Percentiles rank a stretch among this genome's conserved stretches.
These are phyloP conservation scores for Fragaria nilgerrensis DNA, from an alignment of 306 rosid genomes.

Conservation along the genomic window DNA sequence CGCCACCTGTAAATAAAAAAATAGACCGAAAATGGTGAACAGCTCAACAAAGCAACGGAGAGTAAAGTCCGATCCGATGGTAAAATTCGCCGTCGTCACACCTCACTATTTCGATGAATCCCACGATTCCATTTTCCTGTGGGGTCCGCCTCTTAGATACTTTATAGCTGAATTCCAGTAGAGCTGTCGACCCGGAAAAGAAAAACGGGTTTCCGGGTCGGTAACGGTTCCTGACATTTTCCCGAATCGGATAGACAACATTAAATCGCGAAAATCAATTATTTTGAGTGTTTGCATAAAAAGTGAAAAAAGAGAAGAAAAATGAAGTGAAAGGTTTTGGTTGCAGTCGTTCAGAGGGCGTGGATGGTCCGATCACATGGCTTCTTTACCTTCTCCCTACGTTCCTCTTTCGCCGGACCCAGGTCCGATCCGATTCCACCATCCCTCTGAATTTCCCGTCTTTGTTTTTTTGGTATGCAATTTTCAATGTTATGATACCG, in stretches of 20 bases:
- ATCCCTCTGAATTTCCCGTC: too few relatives aligned
- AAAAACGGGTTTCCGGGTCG: not conserved
- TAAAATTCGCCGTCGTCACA: constrained; percentile 4
- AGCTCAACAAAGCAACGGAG: constrained; percentile 21
- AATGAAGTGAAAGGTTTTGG: not conserved
- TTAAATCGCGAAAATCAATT: not conserved
- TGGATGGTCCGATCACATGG: constrained; percentile 59
- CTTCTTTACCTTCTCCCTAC: constrained; percentile 40
- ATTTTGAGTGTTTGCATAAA: not conserved
- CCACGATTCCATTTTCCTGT: not conserved
- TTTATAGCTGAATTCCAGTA: not conserved
- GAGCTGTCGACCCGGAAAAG: not conserved
- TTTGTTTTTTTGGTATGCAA: constrained; percentile 13
- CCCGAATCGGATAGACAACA: not conserved
- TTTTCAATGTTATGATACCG: not conserved
- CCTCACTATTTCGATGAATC: not conserved
- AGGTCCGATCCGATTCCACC: constrained; percentile 38
- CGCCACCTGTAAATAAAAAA: not conserved
- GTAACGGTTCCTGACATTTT: not conserved
- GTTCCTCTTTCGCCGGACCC: constrained; percentile 47
- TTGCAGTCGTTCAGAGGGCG: constrained; percentile 4
- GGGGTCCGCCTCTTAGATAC: not conserved
- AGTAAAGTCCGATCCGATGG: not conserved
- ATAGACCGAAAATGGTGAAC: not conserved
- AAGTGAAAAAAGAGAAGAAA: not conserved